Evolutionary conservation across 1,284 basidiomycete genomes (phyloP), one percentile per base, ranked within the genome.

Genomic region (Wallemia ichthyophaga): DNA sequence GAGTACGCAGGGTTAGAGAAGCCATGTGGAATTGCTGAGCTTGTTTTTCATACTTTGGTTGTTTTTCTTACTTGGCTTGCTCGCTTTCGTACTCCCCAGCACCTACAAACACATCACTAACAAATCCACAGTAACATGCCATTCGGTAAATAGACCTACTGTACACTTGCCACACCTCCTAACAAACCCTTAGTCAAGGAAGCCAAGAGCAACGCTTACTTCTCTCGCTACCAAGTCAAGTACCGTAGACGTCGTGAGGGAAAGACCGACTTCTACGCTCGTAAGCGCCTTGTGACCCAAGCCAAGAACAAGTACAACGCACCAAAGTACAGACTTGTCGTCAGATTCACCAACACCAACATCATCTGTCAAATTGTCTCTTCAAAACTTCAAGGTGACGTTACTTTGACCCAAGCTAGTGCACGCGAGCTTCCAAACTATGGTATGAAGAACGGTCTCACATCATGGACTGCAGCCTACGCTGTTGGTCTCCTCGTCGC

Each of bases 301-400:
- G 89, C 92, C 64, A 99, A 98, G 80, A 98, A 96, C 83, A 98
- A 98, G 78, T 98, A 96, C 76, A 92, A 94, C 68, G 86, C 88
- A 33, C 91, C 89, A 63, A 96, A 96, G 76, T 96, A 95, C 77
- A 85, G 91, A 63, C 81, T 96, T 58, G 94, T 96, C 62, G 94
- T 98, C 68, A 88, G 94, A 67, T 89, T 95, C 78, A 88, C 86
- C 66, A 92, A 94, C 78, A 84, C 77, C 73, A 79, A 89, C 68
- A 78, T 91, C 72, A 86, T 88, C 69, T 79, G 80, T 65, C 87
- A 98, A 73, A 83, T 99, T 67, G 79, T 89, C 70, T 95, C 95
- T 71, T 89, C 94, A 66, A 94, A 94, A 70, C 77, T 99, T 65
- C 56, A 66, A 67, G 94, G 94, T 66, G 94, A 99, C 73, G 84